A percentile compares a stretch with the other conserved stretches of the same genome.
These are phyloP conservation scores for Oryza coarctata DNA, from an alignment of 176 grass and related monocot species.

Conservation along the genomic window DNA sequence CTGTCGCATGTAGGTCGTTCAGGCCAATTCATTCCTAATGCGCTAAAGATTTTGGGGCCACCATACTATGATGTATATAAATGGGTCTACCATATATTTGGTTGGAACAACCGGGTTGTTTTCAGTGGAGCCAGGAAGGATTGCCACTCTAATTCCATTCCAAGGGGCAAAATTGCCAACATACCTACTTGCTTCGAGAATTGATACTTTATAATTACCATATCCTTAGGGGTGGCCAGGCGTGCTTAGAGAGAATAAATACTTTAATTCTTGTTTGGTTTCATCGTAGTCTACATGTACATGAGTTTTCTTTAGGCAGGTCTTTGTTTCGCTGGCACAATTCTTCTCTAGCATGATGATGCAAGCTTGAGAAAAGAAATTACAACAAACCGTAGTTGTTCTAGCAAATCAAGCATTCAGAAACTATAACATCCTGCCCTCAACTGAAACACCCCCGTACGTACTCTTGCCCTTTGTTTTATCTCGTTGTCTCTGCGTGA, in stretches of 20 bases:
- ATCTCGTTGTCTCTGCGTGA: constrained; percentile 27
- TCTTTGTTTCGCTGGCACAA: background rate
- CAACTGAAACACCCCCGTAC: background rate
- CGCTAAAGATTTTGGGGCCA: background rate
- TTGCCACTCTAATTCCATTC: background rate
- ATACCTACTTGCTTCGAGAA: background rate
- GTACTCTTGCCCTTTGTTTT: constrained; percentile 2
- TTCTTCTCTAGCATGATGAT: background rate
- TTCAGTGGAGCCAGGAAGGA: background rate
- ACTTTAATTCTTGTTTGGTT: background rate
- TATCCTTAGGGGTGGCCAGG: too few relatives aligned
- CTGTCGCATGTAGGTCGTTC: background rate
- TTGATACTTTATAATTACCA: too few relatives aligned
- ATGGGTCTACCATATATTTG: background rate
- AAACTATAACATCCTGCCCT: background rate
- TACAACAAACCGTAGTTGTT: background rate
- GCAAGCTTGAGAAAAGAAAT: background rate
- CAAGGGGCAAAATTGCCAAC: background rate
- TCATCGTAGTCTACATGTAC: background rate
- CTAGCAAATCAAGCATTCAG: background rate
- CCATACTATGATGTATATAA: background rate
- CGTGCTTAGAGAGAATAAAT: background rate
- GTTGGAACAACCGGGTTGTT: background rate
- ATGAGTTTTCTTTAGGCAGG: background rate
- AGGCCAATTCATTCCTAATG: background rate